These are phyloP conservation scores for Yarrowia sp. DNA, from an alignment of 805 yeast genomes.

Conservation along the genomic window DNA sequence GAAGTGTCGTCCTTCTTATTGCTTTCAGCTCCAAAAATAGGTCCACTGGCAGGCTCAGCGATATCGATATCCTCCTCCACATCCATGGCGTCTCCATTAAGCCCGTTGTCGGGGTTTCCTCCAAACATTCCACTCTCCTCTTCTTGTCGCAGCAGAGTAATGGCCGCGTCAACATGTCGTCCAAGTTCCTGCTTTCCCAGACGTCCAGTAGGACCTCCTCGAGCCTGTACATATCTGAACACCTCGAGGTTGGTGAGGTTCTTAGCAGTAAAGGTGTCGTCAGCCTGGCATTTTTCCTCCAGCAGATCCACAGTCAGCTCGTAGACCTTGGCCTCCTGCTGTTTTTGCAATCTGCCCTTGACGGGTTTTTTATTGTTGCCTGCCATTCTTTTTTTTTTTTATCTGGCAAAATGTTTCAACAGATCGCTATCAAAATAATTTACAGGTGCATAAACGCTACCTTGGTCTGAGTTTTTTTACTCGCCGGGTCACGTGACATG, in stretches of 20 bases:
- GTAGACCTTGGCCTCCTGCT: conserved; percentile 33
- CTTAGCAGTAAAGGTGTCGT: conserved; percentile 21
- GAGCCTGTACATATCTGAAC: conserved; percentile 28
- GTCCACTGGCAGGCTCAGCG: conserved; percentile 11
- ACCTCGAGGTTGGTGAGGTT: conserved; percentile 35
- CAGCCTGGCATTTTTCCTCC: conserved; percentile 27
- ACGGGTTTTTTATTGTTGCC: conserved; percentile 19
- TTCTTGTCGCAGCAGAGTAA: conserved; percentile 20
- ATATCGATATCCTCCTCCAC: conserved; percentile 25
- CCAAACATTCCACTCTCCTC: conserved; percentile 33
- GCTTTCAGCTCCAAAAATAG: conserved; percentile 21
- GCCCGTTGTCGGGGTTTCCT: conserved; percentile 26
- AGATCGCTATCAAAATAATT: conserved; percentile 31
- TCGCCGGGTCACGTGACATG: conserved; percentile 23
- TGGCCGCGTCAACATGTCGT: conserved; percentile 25
- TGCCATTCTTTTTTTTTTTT: conserved; percentile 19
- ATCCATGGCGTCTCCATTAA: conserved; percentile 34
- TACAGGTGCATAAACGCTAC: conserved; percentile 26
- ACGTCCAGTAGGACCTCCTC: conserved; percentile 36
- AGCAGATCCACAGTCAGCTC: conserved; percentile 24
- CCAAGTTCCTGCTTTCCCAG: conserved; percentile 36
- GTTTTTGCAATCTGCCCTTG: conserved; percentile 19
- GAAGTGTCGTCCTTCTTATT: conserved; percentile 20
- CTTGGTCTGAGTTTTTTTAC: conserved; percentile 5
- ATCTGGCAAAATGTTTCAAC: neutral